phyloP scores from a whole-genome alignment of 1,284 basidiomycete species.

The Cryptococcus sp. region DNA sequence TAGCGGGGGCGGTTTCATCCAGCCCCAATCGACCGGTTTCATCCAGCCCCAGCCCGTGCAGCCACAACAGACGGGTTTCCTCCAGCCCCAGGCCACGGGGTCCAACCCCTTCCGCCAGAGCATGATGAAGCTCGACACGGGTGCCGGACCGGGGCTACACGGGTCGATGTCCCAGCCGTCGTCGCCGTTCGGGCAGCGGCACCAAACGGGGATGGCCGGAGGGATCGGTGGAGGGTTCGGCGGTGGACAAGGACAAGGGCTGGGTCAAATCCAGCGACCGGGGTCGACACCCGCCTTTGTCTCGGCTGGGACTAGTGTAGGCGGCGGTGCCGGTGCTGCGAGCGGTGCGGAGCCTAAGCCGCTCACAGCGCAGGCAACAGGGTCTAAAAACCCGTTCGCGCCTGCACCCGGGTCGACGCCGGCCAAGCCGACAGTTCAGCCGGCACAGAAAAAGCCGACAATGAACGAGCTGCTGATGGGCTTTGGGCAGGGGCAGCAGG shows the following conservation, averaged over 20 bases:
- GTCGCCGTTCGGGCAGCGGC: constrained; percentile 18
- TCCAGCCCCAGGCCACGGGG: constrained; percentile 71
- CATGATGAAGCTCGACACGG: constrained; percentile 27
- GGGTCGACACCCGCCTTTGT: constrained; percentile 29
- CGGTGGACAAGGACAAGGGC: constrained; percentile 20
- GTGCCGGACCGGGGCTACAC: background rate
- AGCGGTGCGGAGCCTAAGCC: constrained; percentile 53
- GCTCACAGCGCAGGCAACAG: constrained; percentile 86
- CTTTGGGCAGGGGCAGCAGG: constrained; percentile 8
- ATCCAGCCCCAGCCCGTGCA: constrained; percentile 32
- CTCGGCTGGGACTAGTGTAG: background rate
- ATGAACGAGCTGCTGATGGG: constrained; percentile 74
- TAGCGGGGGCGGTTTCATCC: constrained; percentile 55
- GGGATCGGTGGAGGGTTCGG: background rate
- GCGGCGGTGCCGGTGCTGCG: constrained; percentile 20
- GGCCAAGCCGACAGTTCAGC: background rate
- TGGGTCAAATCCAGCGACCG: constrained; percentile 39
- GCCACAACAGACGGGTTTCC: constrained; percentile 53
- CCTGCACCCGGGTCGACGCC: constrained; percentile 59
- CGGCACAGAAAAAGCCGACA: constrained; percentile 66
- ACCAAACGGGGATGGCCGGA: constrained; percentile 54
- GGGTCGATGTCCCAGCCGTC: constrained; percentile 27
- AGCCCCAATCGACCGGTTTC: constrained; percentile 57
- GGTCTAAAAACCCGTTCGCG: constrained; percentile 93
- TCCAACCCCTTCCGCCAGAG: constrained; percentile 66